Evolutionary conservation across 495 filamentous ascomycete species (phyloP).

Genomic region (Aspergillus bridgeri): DNA sequence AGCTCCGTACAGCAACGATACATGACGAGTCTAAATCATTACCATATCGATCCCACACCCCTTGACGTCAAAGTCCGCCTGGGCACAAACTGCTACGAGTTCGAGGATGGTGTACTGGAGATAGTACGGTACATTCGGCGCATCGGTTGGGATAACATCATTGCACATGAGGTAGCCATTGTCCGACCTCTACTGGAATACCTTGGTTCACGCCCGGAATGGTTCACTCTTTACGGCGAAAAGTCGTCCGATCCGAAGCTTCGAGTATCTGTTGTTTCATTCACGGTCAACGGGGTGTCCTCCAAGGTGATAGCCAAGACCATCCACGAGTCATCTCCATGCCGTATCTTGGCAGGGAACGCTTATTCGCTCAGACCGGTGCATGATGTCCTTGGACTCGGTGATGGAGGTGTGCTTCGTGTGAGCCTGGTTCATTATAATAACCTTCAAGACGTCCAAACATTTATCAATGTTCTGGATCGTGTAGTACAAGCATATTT

Average conservation of each 20-base stretch:
- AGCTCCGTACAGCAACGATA: conserved; percentile 30
- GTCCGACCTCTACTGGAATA: background rate
- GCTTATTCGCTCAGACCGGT: background rate
- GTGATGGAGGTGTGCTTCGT: conserved; percentile 53
- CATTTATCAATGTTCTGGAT: no score
- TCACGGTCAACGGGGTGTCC: background rate
- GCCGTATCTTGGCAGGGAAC: background rate
- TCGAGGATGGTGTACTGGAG: conserved; percentile 17
- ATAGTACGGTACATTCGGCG: background rate
- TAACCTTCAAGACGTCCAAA: conserved; percentile 30
- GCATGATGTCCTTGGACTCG: background rate
- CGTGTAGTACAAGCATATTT: no score
- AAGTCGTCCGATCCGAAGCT: background rate
- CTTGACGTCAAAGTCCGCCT: background rate
- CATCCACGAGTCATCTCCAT: background rate
- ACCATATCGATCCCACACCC: background rate
- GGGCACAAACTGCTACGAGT: conserved; percentile 47
- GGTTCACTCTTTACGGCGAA: background rate
- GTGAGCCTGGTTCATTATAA: conserved; percentile 68
- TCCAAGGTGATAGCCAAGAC: background rate
- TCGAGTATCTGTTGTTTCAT: background rate
- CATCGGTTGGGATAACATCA: background rate
- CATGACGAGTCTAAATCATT: conserved; percentile 12
- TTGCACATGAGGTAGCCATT: background rate
- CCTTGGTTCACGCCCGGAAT: background rate